phyloP scores from a whole-genome alignment of 2,329 filamentous ascomycete genomes.

The Cercospora sojina region DNA sequence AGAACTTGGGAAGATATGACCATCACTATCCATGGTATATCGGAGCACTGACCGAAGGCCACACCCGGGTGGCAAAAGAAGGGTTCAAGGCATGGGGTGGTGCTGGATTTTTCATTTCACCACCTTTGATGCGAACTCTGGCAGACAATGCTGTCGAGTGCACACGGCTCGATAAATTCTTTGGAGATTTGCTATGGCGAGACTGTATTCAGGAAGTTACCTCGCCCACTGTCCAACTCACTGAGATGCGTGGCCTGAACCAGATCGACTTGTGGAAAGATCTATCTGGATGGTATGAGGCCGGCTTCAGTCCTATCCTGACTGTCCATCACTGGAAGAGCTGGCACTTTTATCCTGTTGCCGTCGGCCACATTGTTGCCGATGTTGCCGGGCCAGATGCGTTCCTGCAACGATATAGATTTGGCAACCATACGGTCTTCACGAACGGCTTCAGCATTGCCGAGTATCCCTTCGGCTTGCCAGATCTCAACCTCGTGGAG shows the following conservation, averaged over 20 bases:
- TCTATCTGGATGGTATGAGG: slow-evolving; percentile 34
- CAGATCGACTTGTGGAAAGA: slow-evolving; percentile 34
- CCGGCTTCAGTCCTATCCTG: slow-evolving; percentile 28
- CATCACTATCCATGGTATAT: slow-evolving; percentile 28
- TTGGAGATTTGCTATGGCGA: slow-evolving; percentile 32
- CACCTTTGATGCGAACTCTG: slow-evolving; percentile 30
- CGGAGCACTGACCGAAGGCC: slow-evolving; percentile 32
- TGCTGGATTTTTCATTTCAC: slow-evolving; percentile 33
- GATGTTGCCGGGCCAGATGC: slow-evolving; percentile 31
- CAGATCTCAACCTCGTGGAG: slow-evolving; percentile 32
- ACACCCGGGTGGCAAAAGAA: slow-evolving; percentile 29
- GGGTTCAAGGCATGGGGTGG: slow-evolving; percentile 36
- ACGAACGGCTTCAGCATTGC: slow-evolving; percentile 34
- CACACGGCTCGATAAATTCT: slow-evolving; percentile 26
- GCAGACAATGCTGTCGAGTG: slow-evolving; percentile 28
- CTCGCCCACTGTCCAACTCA: slow-evolving; percentile 31
- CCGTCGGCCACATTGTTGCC: slow-evolving; percentile 27
- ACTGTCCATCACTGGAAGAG: slow-evolving; percentile 36
- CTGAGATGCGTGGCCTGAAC: slow-evolving; percentile 30
- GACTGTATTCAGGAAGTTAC: slow-evolving; percentile 32
- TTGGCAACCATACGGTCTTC: slow-evolving; percentile 29
- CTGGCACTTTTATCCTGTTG: slow-evolving; percentile 31
- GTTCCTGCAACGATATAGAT: slow-evolving; percentile 32
- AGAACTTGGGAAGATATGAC: slow-evolving; percentile 27
- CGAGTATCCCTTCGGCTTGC: slow-evolving; percentile 30